A percentile compares a stretch with the other conserved stretches of the same genome.
phyloP scores from a whole-genome alignment of 306 rosid species.

The Vigna radiata region DNA sequence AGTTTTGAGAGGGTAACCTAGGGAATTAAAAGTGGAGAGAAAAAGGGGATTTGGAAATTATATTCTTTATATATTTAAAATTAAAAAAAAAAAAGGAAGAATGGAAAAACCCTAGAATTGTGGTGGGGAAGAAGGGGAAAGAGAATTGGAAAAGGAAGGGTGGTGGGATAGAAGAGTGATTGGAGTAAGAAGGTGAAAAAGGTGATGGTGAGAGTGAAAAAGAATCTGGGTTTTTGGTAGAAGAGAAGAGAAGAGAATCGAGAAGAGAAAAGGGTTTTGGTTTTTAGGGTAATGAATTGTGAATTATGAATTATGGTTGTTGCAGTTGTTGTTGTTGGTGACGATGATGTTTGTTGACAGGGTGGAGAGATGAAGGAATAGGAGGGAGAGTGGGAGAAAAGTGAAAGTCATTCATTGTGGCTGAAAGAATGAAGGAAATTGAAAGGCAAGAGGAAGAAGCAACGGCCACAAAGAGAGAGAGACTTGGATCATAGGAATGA shows the following conservation, averaged over 20 bases:
- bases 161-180: not conserved
- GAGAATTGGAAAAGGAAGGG: slow-evolving; percentile 7
- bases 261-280: not conserved
- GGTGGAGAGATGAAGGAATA: slow-evolving; percentile 27
- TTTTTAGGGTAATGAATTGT: slow-evolving; percentile 12
- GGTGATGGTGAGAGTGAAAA: slow-evolving; percentile 36
- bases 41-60: not conserved
- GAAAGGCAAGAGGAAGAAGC: slow-evolving; percentile 26
- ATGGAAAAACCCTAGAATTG: slow-evolving; percentile 59
- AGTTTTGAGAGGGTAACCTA: slow-evolving; percentile 43
- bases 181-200: slow-evolving; percentile 29
- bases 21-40: slow-evolving; percentile 26
- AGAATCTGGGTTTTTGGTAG: slow-evolving; percentile 13
- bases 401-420: slow-evolving; percentile 25
- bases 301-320: slow-evolving; percentile 44
- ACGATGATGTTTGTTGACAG: slow-evolving; percentile 44
- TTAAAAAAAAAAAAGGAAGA: not conserved
- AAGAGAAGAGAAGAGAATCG: too few relatives aligned
- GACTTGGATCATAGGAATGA: not conserved
- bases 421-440: slow-evolving; percentile 19
- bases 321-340: slow-evolving; percentile 38
- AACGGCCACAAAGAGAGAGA: slow-evolving; percentile 18
- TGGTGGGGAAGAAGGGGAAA: slow-evolving; percentile 42
- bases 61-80: too few relatives aligned
- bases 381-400: not conserved